Percentiles rank a stretch among this genome's conserved stretches.
phyloP scores from a whole-genome alignment of 768 basidiomycete genomes.

The Paxillus rubicundulus region DNA sequence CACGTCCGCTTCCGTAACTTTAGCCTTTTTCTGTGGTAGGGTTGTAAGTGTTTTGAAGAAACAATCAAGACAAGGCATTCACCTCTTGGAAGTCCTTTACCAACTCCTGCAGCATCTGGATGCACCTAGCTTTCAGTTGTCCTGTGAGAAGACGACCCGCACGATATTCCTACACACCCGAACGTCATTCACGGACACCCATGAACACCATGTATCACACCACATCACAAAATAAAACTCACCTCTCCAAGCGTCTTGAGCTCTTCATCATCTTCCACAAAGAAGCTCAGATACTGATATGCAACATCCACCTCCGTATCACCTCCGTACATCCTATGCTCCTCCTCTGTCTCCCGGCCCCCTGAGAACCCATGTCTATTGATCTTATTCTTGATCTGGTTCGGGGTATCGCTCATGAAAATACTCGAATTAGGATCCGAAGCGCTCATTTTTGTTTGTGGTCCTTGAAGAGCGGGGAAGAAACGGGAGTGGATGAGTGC shows the following conservation, averaged over 20 bases:
- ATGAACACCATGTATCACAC: not conserved
- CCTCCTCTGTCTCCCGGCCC: conserved; percentile 93
- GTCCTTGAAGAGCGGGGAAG: conserved; percentile 96
- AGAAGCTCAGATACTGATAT: conserved; percentile 94
- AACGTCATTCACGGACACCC: not conserved
- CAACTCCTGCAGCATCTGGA: conserved; percentile 76
- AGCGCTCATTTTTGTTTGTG: conserved; percentile 99
- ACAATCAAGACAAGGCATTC: conserved; percentile 10
- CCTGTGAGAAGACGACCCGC: conserved; percentile 85
- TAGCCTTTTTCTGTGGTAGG: conserved; percentile 62
- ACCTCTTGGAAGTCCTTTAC: conserved; percentile 86
- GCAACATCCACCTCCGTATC: conserved; percentile 93
- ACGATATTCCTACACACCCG: conserved; percentile 74
- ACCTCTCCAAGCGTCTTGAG: conserved; percentile 75
- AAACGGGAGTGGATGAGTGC: conserved; percentile 92
- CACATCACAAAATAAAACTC: not conserved
- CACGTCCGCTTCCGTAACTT: conserved; percentile 76
- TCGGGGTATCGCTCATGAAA: conserved; percentile 90
- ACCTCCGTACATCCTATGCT: conserved; percentile 84
- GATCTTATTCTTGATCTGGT: conserved; percentile 97
- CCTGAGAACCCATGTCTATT: conserved; percentile 96
- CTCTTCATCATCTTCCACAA: conserved; percentile 93
- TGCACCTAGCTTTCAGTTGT: conserved; percentile 87
- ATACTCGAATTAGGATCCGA: conserved; percentile 91
- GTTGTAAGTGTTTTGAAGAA: conserved; percentile 4